Base-by-base conservation (phyloP, 371 early-diverging fungal genomes). In the Mucor piriformis region DNA sequence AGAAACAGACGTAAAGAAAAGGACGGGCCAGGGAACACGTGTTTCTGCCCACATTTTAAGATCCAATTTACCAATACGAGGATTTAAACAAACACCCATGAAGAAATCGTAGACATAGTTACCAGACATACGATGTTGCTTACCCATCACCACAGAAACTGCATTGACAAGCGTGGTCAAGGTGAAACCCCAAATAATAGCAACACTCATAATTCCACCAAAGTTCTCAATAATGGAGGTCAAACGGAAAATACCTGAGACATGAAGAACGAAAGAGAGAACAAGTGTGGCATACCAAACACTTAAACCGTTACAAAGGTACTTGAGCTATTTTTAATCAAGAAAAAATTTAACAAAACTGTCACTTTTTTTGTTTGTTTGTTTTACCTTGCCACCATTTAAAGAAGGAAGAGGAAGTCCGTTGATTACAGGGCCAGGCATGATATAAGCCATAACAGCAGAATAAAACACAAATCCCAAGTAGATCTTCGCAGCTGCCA, bases 31-130 rank as follows among this genome's bases (percentile, higher is more conserved):
- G 50, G 81, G 91, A 49, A 50, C 88, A 84, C 72, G 91, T 57
- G 89, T 85, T 77, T 94, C 94, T 57, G 87, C 90, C 73, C 93
- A 87, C 79, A 89, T 89, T 83, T 95, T 95, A 61, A 94, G 72
- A 64, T 95, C 94, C 20, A 94, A 77, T 55, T 73, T 71, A 29
- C 83, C 83, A 32, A 86, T 68, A 44, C 94, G 88, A 49, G 94
- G 95, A 74, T 93, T 93, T 57, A 89, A 76, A 46, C 71, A 67
- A 50, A 78, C 85, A 52, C 90, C 90, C 85, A 90, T 90, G 59
- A 86, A 88, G 61, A 80, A 86, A 60, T 95, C 94, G 69, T 95
- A 93, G 47, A 91, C 54, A 24, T 83, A 57, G 75, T 89, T 86
- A 25, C 92, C 91, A 29, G 92, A 85, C 84, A 85, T 83, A 55